Conservation (phyloP, 345 rosid species). For the Garcia nutans region DNA sequence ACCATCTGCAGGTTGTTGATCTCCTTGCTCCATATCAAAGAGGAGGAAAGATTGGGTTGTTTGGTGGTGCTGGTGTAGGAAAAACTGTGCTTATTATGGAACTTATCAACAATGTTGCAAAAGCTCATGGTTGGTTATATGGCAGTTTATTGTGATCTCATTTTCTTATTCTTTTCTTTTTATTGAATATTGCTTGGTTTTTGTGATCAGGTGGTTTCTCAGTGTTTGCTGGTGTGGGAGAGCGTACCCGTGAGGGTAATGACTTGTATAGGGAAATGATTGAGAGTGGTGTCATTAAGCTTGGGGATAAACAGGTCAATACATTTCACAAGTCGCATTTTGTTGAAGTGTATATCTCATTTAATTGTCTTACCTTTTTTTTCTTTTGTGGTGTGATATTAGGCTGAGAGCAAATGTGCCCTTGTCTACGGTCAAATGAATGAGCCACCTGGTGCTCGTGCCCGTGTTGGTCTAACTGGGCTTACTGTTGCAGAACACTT, state of each 20-base stretch:
- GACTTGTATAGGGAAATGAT: conserved; percentile 99
- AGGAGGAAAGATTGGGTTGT: conserved; percentile 98
- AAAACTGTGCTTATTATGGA: conserved; percentile 99
- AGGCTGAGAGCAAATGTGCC: conserved; percentile 97
- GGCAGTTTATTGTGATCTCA: no score
- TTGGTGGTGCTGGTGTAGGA: conserved; percentile 99
- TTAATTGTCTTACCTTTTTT: neutral
- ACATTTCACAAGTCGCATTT: conserved; percentile 21
- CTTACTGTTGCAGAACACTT: conserved; percentile 96
- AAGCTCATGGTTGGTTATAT: conserved; percentile 41
- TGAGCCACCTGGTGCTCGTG: conserved; percentile 99
- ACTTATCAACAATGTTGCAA: conserved; percentile 86
- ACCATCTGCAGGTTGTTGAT: conserved; percentile 67
- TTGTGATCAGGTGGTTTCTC: conserved; percentile 79
- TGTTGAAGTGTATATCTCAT: neutral
- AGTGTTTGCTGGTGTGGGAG: conserved; percentile 98
- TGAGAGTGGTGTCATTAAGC: conserved; percentile 99
- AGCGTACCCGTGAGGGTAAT: conserved; percentile 97
- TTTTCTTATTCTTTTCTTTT: neutral
- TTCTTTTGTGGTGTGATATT: neutral
- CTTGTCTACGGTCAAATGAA: conserved; percentile 99
- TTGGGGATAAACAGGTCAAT: conserved; percentile 87
- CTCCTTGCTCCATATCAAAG: conserved; percentile 98
- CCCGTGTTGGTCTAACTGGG: conserved; percentile 99
- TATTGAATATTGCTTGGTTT: conserved; percentile 6